phyloP scores from a whole-genome alignment of 192 early-diverging fungal species.

The Rhizophagus sp. region DNA sequence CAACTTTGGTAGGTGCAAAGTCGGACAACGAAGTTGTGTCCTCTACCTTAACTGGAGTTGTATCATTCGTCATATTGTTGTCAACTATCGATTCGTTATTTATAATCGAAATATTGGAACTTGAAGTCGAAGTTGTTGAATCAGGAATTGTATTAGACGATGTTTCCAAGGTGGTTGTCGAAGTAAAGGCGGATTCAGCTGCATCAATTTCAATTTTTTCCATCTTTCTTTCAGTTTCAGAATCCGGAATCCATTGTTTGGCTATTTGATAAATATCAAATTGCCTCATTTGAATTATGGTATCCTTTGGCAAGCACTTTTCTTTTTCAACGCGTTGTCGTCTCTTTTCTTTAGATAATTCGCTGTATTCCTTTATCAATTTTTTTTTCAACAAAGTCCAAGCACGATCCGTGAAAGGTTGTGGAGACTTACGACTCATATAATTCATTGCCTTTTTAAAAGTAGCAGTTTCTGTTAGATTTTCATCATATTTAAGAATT shows the following conservation, averaged over 20 bases:
- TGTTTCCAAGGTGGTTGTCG: neutral
- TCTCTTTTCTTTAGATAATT: neutral
- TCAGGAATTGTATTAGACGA: neutral
- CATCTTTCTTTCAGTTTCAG: neutral
- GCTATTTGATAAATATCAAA: constrained; percentile 4
- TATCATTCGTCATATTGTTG: neutral
- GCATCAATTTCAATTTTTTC: neutral
- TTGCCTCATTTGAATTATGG: constrained; percentile 4
- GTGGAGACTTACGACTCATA: neutral
- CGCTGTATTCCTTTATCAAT: neutral
- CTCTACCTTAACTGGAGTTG: neutral
- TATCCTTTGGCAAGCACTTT: neutral
- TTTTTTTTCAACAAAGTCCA: constrained; percentile 19
- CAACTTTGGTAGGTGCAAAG: neutral
- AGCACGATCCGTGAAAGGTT: constrained; percentile 18
- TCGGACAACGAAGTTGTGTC: neutral
- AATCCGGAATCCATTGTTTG: neutral
- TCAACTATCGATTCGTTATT: neutral
- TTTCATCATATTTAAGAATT: neutral
- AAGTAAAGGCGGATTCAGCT: neutral
- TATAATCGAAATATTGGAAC: neutral
- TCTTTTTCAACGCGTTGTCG: neutral
- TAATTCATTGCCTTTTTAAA: neutral
- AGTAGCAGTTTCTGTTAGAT: neutral
- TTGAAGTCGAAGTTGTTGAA: neutral